Evolutionary conservation across 768 basidiomycete genomes (phyloP), one percentile per base, ranked within the genome.

Genomic region (Daedalea quercina): DNA sequence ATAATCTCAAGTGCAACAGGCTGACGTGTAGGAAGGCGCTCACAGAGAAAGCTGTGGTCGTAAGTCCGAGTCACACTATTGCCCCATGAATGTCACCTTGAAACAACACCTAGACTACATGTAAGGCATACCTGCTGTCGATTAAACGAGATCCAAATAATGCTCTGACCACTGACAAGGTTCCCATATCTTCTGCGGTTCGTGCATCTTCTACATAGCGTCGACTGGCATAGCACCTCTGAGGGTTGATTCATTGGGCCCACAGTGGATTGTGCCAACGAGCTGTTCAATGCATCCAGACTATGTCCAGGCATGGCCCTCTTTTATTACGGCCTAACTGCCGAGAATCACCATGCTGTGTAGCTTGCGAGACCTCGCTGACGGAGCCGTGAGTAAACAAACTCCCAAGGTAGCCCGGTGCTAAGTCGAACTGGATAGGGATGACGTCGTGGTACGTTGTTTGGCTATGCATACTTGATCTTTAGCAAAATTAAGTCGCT

Each of bases 181-280:
- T 70, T 90, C 89, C 51, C 89, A 90, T 73, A 90, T 91, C 68
- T 91, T 91, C 65, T 91, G 89, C 64, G 76, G 89, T 86, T 67
- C 61, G 65, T 31, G 40, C 41, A 50, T 44, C 11, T 54, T 41
- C 9, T 20, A n/a, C 17, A 34, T 34, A 47, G 11, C 35, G 3
- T 13, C 9, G 48, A 4, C 20, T 3, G 6, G 50, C 28, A 23
- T 17, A 6, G 9, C 22, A 3, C 9, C 9, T 28, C 11, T 12
- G 19, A 51, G 25, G 51, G 15, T 3, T 42, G 49, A 24, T 22
- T 35, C 41, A 19, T 7, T 15, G 28, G 37, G 46, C 35, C 40
- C 33, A 34, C 33, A 90, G 90, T 90, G 51, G 84, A 87, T 24
- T 93, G 90, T 64, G 90, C 90, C 23, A 90, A 89, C 62, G 86